Evolutionary conservation across 805 yeast species (phyloP).

Genomic region (Wickerhamiella siamensis): DNA sequence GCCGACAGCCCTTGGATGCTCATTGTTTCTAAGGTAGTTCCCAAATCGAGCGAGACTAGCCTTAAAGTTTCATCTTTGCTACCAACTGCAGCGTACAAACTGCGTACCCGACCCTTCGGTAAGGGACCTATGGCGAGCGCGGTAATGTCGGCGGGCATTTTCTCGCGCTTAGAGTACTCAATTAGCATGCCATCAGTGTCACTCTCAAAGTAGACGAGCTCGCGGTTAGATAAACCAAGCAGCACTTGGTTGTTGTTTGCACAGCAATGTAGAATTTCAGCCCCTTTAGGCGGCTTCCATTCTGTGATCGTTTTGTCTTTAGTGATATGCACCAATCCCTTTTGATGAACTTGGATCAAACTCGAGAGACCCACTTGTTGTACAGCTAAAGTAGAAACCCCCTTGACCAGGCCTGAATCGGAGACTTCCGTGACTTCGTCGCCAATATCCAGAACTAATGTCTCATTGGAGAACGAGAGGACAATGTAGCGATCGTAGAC

Average conservation of each 20-base stretch:
- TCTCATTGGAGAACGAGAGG: constrained; percentile 47
- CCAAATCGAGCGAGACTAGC: constrained; percentile 47
- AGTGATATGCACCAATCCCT: constrained; percentile 51
- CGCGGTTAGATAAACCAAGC: constrained; percentile 56
- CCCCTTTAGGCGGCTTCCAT: constrained; percentile 79
- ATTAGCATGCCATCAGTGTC: constrained; percentile 49
- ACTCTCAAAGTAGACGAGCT: constrained; percentile 69
- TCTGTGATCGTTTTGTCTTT: constrained; percentile 30
- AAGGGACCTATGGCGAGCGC: constrained; percentile 34
- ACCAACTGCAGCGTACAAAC: constrained; percentile 55
- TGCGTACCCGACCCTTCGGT: constrained; percentile 33
- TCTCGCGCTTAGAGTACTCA: constrained; percentile 53
- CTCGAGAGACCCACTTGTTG: constrained; percentile 52
- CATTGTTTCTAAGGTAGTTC: constrained; percentile 43
- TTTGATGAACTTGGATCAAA: constrained; percentile 55
- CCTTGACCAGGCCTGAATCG: constrained; percentile 44
- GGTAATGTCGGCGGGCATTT: constrained; percentile 23
- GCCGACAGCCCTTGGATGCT: constrained; percentile 56
- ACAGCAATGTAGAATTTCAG: constrained; percentile 43
- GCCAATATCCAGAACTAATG: constrained; percentile 63
- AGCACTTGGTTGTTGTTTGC: constrained; percentile 55
- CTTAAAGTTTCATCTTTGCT: constrained; percentile 57
- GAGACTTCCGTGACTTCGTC: constrained; percentile 60
- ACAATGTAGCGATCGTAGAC: constrained; percentile 48
- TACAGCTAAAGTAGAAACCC: constrained; percentile 50